phyloP scores from a whole-genome alignment of 257 asterid species.

The Nicotiana tabacum region DNA sequence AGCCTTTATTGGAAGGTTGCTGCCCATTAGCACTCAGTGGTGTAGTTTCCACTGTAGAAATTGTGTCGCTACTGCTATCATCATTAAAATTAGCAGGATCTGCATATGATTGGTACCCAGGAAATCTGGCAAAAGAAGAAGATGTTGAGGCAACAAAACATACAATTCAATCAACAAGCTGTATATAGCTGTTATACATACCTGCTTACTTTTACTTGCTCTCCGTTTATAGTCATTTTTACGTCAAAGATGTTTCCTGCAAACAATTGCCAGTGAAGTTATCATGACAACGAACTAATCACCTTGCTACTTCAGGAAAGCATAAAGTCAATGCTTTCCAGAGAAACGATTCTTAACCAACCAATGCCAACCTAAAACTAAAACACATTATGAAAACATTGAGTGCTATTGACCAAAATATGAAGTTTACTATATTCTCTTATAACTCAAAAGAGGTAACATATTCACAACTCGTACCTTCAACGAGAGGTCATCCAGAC shows the following conservation, averaged over 20 bases:
- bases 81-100: conserved; percentile 19
- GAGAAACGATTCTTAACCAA: background rate
- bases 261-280: conserved; percentile 14
- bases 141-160: background rate
- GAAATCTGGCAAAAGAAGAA: background rate
- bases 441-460: background rate
- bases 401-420: no score
- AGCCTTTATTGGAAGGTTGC: conserved; percentile 3
- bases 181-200: conserved; percentile 9
- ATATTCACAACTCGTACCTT: background rate
- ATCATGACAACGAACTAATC: background rate
- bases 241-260: conserved; percentile 79
- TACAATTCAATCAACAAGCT: background rate
- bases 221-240: conserved; percentile 70
- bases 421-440: background rate
- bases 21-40: background rate
- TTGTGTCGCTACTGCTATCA: background rate
- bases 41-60: conserved; percentile 13
- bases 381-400: no score
- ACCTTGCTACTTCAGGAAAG: background rate
- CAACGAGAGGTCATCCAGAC: background rate
- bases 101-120: conserved; percentile 16
- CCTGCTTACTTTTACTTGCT: conserved; percentile 77
- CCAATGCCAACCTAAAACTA: background rate
- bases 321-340: background rate